phyloP scores from a whole-genome alignment of 306 rosid genomes.

The Ammopiptanthus mongolicus region DNA sequence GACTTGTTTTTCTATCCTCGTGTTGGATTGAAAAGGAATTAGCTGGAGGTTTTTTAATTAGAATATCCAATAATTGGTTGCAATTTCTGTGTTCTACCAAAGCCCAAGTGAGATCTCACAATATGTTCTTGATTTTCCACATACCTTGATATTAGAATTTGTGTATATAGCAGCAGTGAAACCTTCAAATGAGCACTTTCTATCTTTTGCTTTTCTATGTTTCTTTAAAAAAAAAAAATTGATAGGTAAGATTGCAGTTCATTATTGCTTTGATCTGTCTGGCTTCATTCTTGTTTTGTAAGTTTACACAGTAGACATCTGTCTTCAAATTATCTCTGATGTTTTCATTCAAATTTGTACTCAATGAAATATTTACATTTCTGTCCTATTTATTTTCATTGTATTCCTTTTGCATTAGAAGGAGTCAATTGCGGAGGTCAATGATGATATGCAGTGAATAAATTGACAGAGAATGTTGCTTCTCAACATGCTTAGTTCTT shows the following conservation, averaged over 20 bases:
- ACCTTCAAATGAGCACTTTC: not conserved
- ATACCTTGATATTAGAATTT: not conserved
- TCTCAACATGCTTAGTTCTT: conserved; percentile 42
- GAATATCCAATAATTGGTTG: conserved; percentile 2
- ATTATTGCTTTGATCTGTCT: no score
- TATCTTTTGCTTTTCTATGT: no score
- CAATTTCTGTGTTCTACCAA: not conserved
- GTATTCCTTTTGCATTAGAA: conserved; percentile 30
- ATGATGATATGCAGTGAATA: conserved; percentile 57
- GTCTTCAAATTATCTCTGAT: not conserved
- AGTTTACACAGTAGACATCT: not conserved
- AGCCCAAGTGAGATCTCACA: not conserved
- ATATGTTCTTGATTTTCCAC: not conserved
- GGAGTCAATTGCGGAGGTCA: conserved; percentile 55
- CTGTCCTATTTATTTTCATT: not conserved
- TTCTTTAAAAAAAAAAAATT: no score
- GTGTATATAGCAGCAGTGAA: not conserved
- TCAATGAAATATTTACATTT: not conserved
- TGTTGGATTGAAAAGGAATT: not conserved
- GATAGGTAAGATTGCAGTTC: no score
- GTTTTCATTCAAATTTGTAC: not conserved
- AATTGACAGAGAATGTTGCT: conserved; percentile 49
- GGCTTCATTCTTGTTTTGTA: not conserved
- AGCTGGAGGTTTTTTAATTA: not conserved
- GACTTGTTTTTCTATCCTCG: not conserved